phyloP scores from a whole-genome alignment of 306 rosid species.

The Begonia peltatifolia region DNA sequence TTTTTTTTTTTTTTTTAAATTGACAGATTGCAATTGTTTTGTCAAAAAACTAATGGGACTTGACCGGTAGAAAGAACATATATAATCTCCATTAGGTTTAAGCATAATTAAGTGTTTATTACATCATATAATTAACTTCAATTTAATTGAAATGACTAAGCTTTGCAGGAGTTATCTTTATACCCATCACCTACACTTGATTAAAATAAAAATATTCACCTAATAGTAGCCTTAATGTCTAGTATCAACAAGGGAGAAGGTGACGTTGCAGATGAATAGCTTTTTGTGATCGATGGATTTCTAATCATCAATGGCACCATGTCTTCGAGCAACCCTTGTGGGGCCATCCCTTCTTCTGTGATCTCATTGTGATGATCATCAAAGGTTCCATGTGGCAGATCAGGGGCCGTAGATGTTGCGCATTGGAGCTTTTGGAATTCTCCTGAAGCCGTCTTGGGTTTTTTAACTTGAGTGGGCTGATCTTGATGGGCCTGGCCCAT shows the following conservation, averaged over 20 bases:
- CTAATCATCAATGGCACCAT: slow-evolving; percentile 70
- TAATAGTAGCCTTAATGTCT: not conserved
- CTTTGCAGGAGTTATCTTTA: too few relatives aligned
- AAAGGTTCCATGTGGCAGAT: not conserved
- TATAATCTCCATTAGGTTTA: too few relatives aligned
- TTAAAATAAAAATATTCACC: not conserved
- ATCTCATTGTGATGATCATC: not conserved
- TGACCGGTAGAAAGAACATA: too few relatives aligned
- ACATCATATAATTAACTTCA: too few relatives aligned
- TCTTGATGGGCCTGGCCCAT: slow-evolving; percentile 20
- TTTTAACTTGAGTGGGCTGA: slow-evolving; percentile 11
- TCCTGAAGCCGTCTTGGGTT: not conserved
- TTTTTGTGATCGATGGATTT: slow-evolving; percentile 38
- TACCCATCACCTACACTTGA: too few relatives aligned
- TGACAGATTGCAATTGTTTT: too few relatives aligned
- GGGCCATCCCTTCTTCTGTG: slow-evolving; percentile 18
- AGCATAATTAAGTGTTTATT: too few relatives aligned
- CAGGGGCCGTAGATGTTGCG: slow-evolving; percentile 2
- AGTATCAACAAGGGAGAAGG: slow-evolving; percentile 15
- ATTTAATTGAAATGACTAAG: too few relatives aligned
- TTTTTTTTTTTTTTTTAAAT: too few relatives aligned
- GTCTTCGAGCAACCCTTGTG: slow-evolving; percentile 83
- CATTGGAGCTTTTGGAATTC: not conserved
- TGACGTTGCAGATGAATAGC: slow-evolving; percentile 26
- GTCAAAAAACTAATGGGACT: too few relatives aligned